Percentiles rank a stretch among this genome's conserved stretches.
Conservation (phyloP, 1,284 basidiomycete genomes). For the Ceratobasidium papillatum region DNA sequence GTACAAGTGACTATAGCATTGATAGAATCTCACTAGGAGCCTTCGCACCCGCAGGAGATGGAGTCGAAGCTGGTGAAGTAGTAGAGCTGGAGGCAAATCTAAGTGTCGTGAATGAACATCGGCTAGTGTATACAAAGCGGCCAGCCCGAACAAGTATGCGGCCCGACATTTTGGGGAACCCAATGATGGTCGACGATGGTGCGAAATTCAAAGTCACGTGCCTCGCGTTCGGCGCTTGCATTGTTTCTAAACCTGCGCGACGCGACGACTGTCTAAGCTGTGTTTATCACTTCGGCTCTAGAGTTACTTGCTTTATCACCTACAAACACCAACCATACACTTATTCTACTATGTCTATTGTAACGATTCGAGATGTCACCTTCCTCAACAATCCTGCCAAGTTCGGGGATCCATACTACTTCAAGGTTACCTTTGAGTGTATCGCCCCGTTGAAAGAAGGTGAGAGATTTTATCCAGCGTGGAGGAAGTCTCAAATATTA, state of each 20-base stretch:
- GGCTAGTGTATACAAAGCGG: background rate
- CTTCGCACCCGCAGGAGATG: conserved; percentile 4
- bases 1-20: background rate
- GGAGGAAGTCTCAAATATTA: background rate
- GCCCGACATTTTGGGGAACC: conserved; percentile 1
- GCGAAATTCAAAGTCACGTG: conserved; percentile 9
- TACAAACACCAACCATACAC: background rate
- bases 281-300: background rate
- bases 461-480: conserved; percentile 50
- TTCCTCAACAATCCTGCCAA: conserved; percentile 93
- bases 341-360: conserved; percentile 45
- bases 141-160: background rate
- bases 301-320: background rate
- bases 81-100: conserved; percentile 15
- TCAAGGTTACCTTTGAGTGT: conserved; percentile 98
- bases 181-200: background rate
- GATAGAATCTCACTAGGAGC: conserved; percentile 7
- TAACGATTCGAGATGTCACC: conserved; percentile 61
- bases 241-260: conserved; percentile 5
- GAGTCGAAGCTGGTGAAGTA: background rate
- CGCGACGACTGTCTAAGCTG: conserved; percentile 4
- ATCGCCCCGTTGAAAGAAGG: conserved; percentile 92
- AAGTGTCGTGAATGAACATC: background rate
- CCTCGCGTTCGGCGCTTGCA: background rate
- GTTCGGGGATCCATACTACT: conserved; percentile 91